These are phyloP conservation scores for Ceratobasidium sp. DNA, from an alignment of 1,284 basidiomycete genomes.

Conservation along the genomic window DNA sequence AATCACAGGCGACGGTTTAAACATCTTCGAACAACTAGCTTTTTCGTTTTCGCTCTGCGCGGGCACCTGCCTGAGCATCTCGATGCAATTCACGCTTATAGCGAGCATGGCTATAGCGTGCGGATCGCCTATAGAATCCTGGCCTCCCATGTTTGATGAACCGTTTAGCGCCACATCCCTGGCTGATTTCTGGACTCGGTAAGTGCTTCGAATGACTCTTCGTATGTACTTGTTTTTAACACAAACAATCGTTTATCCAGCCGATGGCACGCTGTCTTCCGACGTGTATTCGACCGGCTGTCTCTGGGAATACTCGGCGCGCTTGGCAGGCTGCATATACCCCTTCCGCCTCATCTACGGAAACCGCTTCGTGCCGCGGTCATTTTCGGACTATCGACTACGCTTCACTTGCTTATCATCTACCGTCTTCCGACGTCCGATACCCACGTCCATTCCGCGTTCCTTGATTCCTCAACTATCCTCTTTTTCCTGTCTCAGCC, in stretches of 20 bases:
- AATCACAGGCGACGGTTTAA: slow-evolving; percentile 27
- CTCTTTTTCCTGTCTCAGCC: slow-evolving; percentile 50
- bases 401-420: slow-evolving; percentile 45
- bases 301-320: slow-evolving; percentile 12
- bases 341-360: not conserved
- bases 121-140: slow-evolving; percentile 38
- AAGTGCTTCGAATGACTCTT: not conserved
- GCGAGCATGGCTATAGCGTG: slow-evolving; percentile 28
- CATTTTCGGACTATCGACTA: slow-evolving; percentile 44
- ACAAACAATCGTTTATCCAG: slow-evolving; percentile 15
- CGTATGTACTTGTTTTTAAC: too few relatives aligned
- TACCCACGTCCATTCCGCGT: slow-evolving; percentile 16
- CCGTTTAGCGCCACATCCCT: slow-evolving; percentile 44
- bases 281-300: slow-evolving; percentile 45
- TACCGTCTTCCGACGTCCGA: slow-evolving; percentile 38
- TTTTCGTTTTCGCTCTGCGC: slow-evolving; percentile 32
- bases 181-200: slow-evolving; percentile 48
- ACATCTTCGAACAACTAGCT: slow-evolving; percentile 36
- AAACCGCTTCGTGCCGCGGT: slow-evolving; percentile 18
- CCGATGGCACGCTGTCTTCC: slow-evolving; percentile 50
- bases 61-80: slow-evolving; percentile 31
- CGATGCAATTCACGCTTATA: slow-evolving; percentile 32
- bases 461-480: slow-evolving; percentile 39
- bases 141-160: slow-evolving; percentile 48
- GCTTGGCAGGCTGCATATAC: slow-evolving; percentile 18